Evolutionary conservation across 2,329 filamentous ascomycete species (phyloP), one percentile per base, ranked within the genome.

Genomic region (Fusarium sororula): DNA sequence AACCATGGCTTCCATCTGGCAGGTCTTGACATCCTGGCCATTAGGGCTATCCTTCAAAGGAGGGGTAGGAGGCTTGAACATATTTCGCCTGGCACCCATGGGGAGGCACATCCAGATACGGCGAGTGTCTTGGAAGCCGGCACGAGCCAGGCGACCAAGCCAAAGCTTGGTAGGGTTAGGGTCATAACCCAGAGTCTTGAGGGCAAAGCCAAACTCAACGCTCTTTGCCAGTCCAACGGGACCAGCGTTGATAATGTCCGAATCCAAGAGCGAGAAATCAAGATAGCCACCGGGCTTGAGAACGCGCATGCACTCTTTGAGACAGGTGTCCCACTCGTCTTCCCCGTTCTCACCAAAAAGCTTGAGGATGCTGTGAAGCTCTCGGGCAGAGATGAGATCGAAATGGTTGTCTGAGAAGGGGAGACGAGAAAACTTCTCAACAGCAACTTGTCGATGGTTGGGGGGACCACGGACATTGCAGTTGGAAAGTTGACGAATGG

Each of bases 221-320:
- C 92, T 93, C 81, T 96, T 93, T 51, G 94, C 94, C 65, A 94
- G 91, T 41, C 92, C 94, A 26, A 92, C 87, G 0, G 93, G 91
- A 0, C 95, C 95, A 1, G 94, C 91, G 74, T 95, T 95, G 71
- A 97, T 91, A 76, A 99, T 91, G 79, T 97, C 95, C 3, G 95
- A 93, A 82, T 99, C 96, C 76, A 98, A 90, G 50, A 98, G 84
- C 71, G 91, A 92, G 84, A 96, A 99, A 80, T 99, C 96, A 66
- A 99, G 86, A 82, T 96, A 96, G 38, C 96, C 96, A 57, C 94
- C 95, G 1, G 96, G 95, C 85, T 98, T 98, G 76, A 98, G 90
- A 66, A 97, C 92, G 67, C 96, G 94, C 85, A 94, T 91, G 81
- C 95, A 97, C 84, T 99, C 96, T 59, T 86, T 87, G 14, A 98